A percentile compares a stretch with the other conserved stretches of the same genome.
phyloP scores from a whole-genome alignment of 345 rosid genomes.

The Euclidium syriacum region DNA sequence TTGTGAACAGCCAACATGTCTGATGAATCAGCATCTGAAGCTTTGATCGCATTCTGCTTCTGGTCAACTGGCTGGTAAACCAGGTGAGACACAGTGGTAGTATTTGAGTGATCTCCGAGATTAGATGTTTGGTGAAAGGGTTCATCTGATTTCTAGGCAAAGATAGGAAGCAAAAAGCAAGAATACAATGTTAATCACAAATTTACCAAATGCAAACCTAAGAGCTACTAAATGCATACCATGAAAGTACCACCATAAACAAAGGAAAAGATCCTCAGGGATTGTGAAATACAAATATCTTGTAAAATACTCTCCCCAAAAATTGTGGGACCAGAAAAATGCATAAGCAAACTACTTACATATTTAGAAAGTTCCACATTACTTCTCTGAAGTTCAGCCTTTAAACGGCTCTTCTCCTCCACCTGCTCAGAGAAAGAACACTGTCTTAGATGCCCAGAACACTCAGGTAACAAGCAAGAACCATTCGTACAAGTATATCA shows the following conservation, averaged over 20 bases:
- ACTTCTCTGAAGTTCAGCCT: slow-evolving; percentile 59
- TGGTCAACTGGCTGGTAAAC: slow-evolving; percentile 40
- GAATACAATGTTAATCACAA: slow-evolving; percentile 6
- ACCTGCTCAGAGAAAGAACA: slow-evolving; percentile 37
- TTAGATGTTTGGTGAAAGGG: slow-evolving; percentile 34
- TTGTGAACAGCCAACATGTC: slow-evolving; percentile 37
- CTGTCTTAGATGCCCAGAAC: not conserved
- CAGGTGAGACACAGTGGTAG: slow-evolving; percentile 28
- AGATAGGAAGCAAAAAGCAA: slow-evolving; percentile 12
- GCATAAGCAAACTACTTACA: slow-evolving; percentile 39
- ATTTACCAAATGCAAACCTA: not conserved
- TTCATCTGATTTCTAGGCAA: slow-evolving; percentile 35
- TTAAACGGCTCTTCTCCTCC: slow-evolving; percentile 74
- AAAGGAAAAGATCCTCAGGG: not conserved
- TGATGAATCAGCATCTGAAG: slow-evolving; percentile 30
- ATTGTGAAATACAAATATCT: not conserved
- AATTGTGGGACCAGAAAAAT: not conserved
- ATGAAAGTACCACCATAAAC: not conserved
- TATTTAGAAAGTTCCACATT: slow-evolving; percentile 49
- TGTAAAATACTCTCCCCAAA: not conserved
- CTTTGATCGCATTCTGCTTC: slow-evolving; percentile 25
- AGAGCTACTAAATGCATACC: not conserved
- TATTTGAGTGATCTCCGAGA: slow-evolving; percentile 32
- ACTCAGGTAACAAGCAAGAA: not conserved
- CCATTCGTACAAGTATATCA: not conserved